Base-by-base conservation (phyloP, 148 eudicot species). In the Nepenthes mirabilis region DNA sequence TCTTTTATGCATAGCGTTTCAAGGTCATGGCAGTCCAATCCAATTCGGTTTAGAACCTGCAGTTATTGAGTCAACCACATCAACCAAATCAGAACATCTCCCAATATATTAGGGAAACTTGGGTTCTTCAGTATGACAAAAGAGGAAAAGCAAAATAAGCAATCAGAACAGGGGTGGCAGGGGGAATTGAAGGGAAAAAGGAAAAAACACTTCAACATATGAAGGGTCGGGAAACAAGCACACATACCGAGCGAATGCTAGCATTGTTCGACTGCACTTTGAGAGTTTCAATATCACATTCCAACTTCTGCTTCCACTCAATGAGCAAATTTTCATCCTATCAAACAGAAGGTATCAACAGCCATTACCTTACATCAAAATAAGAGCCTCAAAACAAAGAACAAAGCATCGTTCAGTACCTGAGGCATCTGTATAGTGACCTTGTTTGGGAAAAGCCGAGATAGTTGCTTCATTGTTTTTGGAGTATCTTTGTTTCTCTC, bases 291-390 rank as follows among this genome's bases (percentile, higher is more conserved):
- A 71, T 73, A 72, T 93, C 99, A 43, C 85, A 87, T 62, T 93
- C 97, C 83, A 93, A 74, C 73, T 80, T 88, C 63, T 84, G 85
- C 72, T 89, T 93, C 99, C 95, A 89, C 58, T 83, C 95, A 14
- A 73, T 64, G 32, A 88, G 82, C 60, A 80, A 65, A 49, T 73
- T 65, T 65, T 93, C 99, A 59, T 93, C 99, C 99, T 93, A 74
- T 53, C 52, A 70, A 36, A 70, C 53, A 47, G 34, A 48, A 55
- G 40, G 12, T 23, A 33, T 35, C 55, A 49, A 11, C 14, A 33
- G 37, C 37, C 36, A 33, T 55, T 1, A 32, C 9, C 1, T 33
- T 34, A 55, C 12, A 55, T 32, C 11, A 34, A 33, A 23, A 32
- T 11, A 55, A 32, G 6, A 34, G 5, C 33, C 33, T 3, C 33